Evolutionary conservation across 2,329 filamentous ascomycete species (phyloP).

Genomic region (Beauveria bassiana): DNA sequence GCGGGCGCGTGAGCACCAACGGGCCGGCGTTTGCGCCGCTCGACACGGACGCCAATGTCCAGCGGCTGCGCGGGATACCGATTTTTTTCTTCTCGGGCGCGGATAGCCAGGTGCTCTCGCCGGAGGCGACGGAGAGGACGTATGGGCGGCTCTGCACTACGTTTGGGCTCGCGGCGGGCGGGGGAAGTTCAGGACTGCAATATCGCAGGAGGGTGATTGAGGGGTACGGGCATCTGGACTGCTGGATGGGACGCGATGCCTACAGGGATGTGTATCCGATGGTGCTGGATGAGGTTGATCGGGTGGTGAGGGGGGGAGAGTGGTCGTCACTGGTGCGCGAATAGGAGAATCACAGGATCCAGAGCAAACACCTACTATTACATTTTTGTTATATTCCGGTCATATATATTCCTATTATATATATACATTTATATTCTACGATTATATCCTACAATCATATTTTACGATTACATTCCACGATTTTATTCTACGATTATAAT

Average conservation of each 20-base stretch:
- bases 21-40: conserved; percentile 38
- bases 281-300: conserved; percentile 46
- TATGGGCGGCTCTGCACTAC: conserved; percentile 44
- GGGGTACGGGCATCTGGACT: conserved; percentile 54
- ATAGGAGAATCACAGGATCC: too few species aligned
- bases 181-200: conserved; percentile 24
- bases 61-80: conserved; percentile 42
- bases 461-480: too few species aligned
- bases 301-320: conserved; percentile 26
- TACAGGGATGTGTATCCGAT: conserved; percentile 53
- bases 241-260: conserved; percentile 53
- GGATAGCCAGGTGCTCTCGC: conserved; percentile 49
- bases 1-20: conserved; percentile 45
- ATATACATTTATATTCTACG: too few species aligned
- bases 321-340: not conserved
- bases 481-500: too few species aligned
- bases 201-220: conserved; percentile 47
- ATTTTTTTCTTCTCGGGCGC: conserved; percentile 48
- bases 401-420: too few species aligned
- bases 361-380: too few species aligned
- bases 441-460: too few species aligned
- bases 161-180: conserved; percentile 34
- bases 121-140: conserved; percentile 43
- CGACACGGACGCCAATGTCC: conserved; percentile 41
- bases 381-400: too few species aligned